A percentile compares a stretch with the other conserved stretches of the same genome.
phyloP scores from a whole-genome alignment of 2,329 filamentous ascomycete genomes.

The Coniella vitis region DNA sequence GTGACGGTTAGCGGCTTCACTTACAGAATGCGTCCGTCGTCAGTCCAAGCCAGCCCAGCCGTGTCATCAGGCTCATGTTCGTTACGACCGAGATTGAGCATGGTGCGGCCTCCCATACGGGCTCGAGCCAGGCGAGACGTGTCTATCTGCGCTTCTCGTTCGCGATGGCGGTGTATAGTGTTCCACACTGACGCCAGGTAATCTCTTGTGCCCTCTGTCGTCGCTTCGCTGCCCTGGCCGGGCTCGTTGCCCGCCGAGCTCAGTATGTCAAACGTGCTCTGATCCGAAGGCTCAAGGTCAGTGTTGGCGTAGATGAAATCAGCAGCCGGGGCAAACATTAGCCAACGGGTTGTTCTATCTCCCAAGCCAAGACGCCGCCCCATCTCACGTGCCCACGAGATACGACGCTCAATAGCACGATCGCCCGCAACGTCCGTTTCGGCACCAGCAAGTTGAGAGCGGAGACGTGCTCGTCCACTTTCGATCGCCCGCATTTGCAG shows the following conservation, averaged over 20 bases:
- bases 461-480: too few species aligned
- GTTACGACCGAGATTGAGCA: constrained; percentile 9
- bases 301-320: constrained; percentile 5
- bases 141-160: background rate
- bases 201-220: constrained; percentile 5
- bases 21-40: constrained; percentile 53
- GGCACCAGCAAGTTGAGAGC: background rate
- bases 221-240: constrained; percentile 7
- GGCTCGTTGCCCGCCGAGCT: constrained; percentile 3
- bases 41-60: constrained; percentile 55
- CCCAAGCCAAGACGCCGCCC: too few species aligned
- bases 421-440: constrained; percentile 1
- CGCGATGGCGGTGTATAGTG: constrained; percentile 13
- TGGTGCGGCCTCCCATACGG: constrained; percentile 6
- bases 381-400: too few species aligned
- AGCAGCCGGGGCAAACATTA: background rate
- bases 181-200: constrained; percentile 15
- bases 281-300: constrained; percentile 10
- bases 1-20: constrained; percentile 21
- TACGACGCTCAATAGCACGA: too few species aligned
- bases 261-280: constrained; percentile 9
- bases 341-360: too few species aligned
- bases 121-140: constrained; percentile 11
- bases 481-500: too few species aligned
- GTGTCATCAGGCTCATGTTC: constrained; percentile 46